phyloP scores from a whole-genome alignment of 2,329 filamentous ascomycete genomes.

The Didymella arachidicola region DNA sequence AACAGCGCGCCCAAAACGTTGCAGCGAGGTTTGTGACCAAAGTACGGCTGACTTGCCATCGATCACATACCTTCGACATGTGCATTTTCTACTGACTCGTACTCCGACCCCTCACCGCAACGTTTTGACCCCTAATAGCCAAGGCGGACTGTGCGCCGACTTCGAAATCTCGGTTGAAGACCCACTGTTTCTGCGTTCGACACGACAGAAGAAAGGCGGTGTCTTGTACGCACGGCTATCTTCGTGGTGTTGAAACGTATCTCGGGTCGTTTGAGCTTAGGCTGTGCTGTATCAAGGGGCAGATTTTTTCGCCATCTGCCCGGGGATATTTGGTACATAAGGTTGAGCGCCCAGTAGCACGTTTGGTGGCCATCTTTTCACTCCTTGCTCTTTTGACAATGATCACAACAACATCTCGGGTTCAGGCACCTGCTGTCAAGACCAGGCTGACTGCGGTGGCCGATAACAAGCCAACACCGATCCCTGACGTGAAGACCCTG shows the following conservation, averaged over 20 bases:
- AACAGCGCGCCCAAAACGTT: not conserved
- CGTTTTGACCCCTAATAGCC: slow-evolving; percentile 16
- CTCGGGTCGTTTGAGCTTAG: slow-evolving; percentile 31
- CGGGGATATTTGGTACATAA: slow-evolving; percentile 24
- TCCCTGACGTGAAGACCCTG: slow-evolving; percentile 37
- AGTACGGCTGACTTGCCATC: not conserved
- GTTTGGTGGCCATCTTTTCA: slow-evolving; percentile 12
- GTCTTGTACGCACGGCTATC: slow-evolving; percentile 28
- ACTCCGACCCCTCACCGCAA: slow-evolving; percentile 19
- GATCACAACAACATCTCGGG: slow-evolving; percentile 31
- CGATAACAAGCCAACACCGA: slow-evolving; percentile 20
- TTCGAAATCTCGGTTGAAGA: slow-evolving; percentile 33
- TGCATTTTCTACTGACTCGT: slow-evolving; percentile 8
- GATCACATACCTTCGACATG: not conserved
- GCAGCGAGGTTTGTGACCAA: too few species aligned
- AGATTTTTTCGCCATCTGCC: slow-evolving; percentile 27
- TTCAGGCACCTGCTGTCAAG: slow-evolving; percentile 24
- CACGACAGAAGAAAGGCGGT: slow-evolving; percentile 32
- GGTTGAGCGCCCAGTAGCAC: slow-evolving; percentile 14
- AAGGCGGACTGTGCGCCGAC: slow-evolving; percentile 32
- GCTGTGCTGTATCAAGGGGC: slow-evolving; percentile 24
- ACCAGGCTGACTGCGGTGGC: slow-evolving; percentile 29
- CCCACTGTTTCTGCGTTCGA: slow-evolving; percentile 27
- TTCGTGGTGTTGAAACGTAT: slow-evolving; percentile 33
- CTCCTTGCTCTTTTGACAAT: slow-evolving; percentile 17